Percentiles rank a stretch among this genome's conserved stretches.
These are phyloP conservation scores for Termitomyces sp. DNA, from an alignment of 768 basidiomycete genomes.

Conservation along the genomic window DNA sequence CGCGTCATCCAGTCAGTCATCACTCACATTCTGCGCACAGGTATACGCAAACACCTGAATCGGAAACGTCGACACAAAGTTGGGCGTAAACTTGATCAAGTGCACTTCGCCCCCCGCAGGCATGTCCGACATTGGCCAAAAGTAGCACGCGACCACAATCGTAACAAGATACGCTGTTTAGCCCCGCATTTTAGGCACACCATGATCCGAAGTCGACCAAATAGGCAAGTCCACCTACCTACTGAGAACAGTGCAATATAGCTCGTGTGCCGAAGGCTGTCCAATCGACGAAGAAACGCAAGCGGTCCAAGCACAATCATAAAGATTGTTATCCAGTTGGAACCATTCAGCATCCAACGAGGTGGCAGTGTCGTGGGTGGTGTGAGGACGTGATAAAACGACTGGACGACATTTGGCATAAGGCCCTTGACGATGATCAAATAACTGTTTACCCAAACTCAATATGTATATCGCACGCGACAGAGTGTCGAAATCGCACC, in stretches of 20 bases:
- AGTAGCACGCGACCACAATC: slow-evolving; percentile 80
- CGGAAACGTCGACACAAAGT: slow-evolving; percentile 82
- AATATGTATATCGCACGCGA: background rate
- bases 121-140: slow-evolving; percentile 66
- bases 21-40: slow-evolving; percentile 84
- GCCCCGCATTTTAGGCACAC: background rate
- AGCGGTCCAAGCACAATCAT: slow-evolving; percentile 79
- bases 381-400: slow-evolving; percentile 76
- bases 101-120: slow-evolving; percentile 62
- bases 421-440: slow-evolving; percentile 91
- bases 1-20: background rate
- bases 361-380: slow-evolving; percentile 64
- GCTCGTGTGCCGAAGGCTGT: slow-evolving; percentile 87
- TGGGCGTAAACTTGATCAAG: slow-evolving; percentile 70
- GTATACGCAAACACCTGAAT: slow-evolving; percentile 94
- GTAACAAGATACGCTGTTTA: slow-evolving; percentile 68
- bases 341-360: slow-evolving; percentile 69
- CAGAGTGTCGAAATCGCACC: slow-evolving; percentile 39
- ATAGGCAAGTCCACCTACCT: slow-evolving; percentile 43
- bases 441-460: slow-evolving; percentile 44
- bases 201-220: background rate
- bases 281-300: slow-evolving; percentile 76
- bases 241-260: slow-evolving; percentile 91
- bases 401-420: slow-evolving; percentile 85
- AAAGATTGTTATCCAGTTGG: slow-evolving; percentile 78